Base-by-base conservation (phyloP, 441 rosid genomes). In the Pelargonium citronellum region DNA sequence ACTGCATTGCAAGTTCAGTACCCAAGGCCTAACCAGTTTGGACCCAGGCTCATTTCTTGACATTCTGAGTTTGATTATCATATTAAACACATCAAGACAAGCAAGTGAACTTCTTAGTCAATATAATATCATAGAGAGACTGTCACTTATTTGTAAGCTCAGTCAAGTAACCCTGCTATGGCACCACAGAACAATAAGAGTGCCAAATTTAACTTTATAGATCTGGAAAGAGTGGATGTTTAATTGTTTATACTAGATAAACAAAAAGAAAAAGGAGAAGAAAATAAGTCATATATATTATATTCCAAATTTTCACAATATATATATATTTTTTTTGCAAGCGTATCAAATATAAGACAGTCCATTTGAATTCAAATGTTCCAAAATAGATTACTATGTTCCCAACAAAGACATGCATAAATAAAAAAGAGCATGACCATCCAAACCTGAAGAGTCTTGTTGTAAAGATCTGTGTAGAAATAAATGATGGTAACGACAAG, bases 401-500 rank as follows among this genome's bases (percentile, higher is more conserved):
- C 27, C 11, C 37, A 24, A 41, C 19, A 41, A 61, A 60, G 30
- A 5, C 39, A 34, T 5, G 44, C 22, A 9, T 8, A 41, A 69
- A 67, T 43, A 57, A 55, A 13, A 19, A 65, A 19, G 17, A 10
- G 1, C 43, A 39, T 39, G 43, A 7, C 10, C 30, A 53, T 44
- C 62, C 83, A 74, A 79, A 95, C 99, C 99, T 84, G 99, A 92
- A 30, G 97, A 75, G 69, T 86, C 87, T 73, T 80, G 79, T 78
- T 83, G 87, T 86, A 95, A 79, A 1, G 98, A 92, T 51, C 82
- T 73, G 80, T 95, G 95, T 77, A 95, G 85, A 86, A 87, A 95
- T 39, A 95, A 84, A 83, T 95, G 90, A 83, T 95, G 99, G 71
- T 84, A 88, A 8, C 75, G 92, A 76, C 87, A 87, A 16, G 96